phyloP scores from a whole-genome alignment of 2,329 filamentous ascomycete genomes.

The Penicillium vulpinum region DNA sequence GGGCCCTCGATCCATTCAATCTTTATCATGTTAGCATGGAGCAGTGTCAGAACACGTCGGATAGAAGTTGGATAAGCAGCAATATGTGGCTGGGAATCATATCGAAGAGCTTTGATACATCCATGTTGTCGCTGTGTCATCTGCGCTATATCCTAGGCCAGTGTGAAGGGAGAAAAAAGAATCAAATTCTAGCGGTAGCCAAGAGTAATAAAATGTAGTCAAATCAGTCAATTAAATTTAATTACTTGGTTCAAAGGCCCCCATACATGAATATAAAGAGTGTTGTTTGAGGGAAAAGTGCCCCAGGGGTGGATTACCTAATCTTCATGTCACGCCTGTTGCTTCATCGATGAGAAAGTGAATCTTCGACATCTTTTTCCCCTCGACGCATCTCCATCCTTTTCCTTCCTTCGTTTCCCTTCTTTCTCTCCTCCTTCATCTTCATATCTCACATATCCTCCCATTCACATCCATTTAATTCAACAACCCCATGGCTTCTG shows the following conservation, averaged over 20 bases:
- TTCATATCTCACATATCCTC: neutral
- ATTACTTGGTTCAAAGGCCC: neutral
- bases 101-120: slow-evolving; percentile 14
- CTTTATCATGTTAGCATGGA: slow-evolving; percentile 7
- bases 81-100: slow-evolving; percentile 5
- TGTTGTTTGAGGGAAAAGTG: neutral
- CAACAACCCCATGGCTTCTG: slow-evolving; percentile 48
- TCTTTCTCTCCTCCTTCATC: slow-evolving; percentile 11
- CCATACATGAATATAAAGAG: neutral
- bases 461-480: neutral
- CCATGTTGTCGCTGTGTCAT: neutral
- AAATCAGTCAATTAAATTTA: too few species aligned
- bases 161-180: neutral
- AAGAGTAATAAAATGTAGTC: neutral
- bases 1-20: slow-evolving; percentile 28
- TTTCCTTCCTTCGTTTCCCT: slow-evolving; percentile 11
- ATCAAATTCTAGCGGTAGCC: neutral
- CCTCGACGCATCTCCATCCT: slow-evolving; percentile 12
- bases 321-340: slow-evolving; percentile 20
- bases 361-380: slow-evolving; percentile 23
- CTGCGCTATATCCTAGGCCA: neutral
- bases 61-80: neutral
- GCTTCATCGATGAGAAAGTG: slow-evolving; percentile 24
- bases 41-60: neutral
- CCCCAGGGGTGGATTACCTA: slow-evolving; percentile 25